Evolutionary conservation across 805 yeast species (phyloP).

Genomic region (Lipomyces lipofer): DNA sequence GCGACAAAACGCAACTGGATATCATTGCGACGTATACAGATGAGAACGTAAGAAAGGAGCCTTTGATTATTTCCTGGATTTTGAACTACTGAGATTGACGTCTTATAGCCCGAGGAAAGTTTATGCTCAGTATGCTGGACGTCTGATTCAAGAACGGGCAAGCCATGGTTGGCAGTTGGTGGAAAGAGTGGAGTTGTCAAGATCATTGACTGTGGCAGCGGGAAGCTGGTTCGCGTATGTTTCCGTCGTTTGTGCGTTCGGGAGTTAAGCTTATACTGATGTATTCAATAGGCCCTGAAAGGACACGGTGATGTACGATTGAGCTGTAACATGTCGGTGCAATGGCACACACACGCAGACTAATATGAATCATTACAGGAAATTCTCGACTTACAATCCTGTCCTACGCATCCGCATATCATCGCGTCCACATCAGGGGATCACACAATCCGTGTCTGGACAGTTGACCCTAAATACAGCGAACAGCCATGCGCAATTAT

Average conservation of each 20-base stretch:
- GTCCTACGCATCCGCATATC: slow-evolving; percentile 14
- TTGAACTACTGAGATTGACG: background rate
- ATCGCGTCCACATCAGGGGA: slow-evolving; percentile 89
- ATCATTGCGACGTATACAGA: slow-evolving; percentile 19
- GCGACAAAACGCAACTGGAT: slow-evolving; percentile 2
- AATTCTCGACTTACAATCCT: slow-evolving; percentile 24
- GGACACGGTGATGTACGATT: slow-evolving; percentile 32
- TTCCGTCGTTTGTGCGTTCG: too few relatives aligned
- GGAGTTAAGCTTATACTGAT: too few relatives aligned
- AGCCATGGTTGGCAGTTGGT: slow-evolving; percentile 27
- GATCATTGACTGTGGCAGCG: slow-evolving; percentile 23
- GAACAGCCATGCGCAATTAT: slow-evolving; percentile 26
- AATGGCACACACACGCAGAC: background rate
- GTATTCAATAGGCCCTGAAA: slow-evolving; percentile 3
- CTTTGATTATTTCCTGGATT: background rate
- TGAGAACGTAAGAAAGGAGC: slow-evolving; percentile 10
- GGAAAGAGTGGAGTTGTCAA: slow-evolving; percentile 27
- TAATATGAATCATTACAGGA: too few relatives aligned
- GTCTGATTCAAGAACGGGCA: slow-evolving; percentile 13
- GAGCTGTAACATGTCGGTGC: too few relatives aligned
- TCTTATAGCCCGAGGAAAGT: slow-evolving; percentile 20
- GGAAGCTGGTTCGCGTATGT: slow-evolving; percentile 22
- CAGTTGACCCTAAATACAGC: slow-evolving; percentile 31
- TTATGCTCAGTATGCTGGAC: slow-evolving; percentile 28
- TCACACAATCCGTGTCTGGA: slow-evolving; percentile 73